phyloP scores from a whole-genome alignment of 2,329 filamentous ascomycete species.

The Aspergillus sp. region DNA sequence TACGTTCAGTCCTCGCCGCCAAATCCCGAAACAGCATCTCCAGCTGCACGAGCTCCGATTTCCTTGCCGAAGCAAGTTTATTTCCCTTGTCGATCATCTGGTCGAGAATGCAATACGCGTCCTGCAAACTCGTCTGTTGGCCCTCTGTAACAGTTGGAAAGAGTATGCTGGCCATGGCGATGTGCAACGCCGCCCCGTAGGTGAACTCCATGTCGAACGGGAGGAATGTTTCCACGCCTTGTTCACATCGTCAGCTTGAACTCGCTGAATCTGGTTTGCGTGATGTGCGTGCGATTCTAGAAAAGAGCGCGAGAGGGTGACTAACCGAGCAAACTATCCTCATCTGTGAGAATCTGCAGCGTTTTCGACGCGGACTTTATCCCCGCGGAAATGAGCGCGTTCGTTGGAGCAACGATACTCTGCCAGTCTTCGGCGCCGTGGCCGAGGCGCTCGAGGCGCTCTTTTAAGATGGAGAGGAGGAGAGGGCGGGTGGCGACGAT shows the following conservation, averaged over 20 bases:
- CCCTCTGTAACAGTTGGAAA: constrained; percentile 38
- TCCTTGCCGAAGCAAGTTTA: constrained; percentile 35
- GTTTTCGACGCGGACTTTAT: constrained; percentile 50
- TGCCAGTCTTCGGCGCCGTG: constrained; percentile 37
- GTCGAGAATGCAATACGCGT: constrained; percentile 36
- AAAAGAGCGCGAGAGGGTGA: neutral
- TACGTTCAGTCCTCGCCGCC: constrained; percentile 27
- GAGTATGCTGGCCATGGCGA: constrained; percentile 43
- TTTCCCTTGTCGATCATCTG: constrained; percentile 43
- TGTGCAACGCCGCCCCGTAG: constrained; percentile 40
- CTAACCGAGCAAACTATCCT: constrained; percentile 44
- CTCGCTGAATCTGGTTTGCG: no score
- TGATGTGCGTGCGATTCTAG: neutral
- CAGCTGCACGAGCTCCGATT: constrained; percentile 34
- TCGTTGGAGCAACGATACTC: constrained; percentile 39
- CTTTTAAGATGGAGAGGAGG: constrained; percentile 45
- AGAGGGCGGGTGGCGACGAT: constrained; percentile 47
- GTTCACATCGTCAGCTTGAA: neutral
- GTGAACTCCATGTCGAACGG: constrained; percentile 48
- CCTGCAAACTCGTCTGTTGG: constrained; percentile 26
- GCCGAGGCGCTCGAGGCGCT: constrained; percentile 37
- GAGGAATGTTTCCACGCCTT: constrained; percentile 40
- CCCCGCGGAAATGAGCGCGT: constrained; percentile 43
- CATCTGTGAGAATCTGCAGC: constrained; percentile 43
- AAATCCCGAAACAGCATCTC: constrained; percentile 37